Percentiles rank a stretch among this genome's conserved stretches.
These are phyloP conservation scores for Boletellus ananiceps DNA, from an alignment of 768 basidiomycete species.

Conservation along the genomic window DNA sequence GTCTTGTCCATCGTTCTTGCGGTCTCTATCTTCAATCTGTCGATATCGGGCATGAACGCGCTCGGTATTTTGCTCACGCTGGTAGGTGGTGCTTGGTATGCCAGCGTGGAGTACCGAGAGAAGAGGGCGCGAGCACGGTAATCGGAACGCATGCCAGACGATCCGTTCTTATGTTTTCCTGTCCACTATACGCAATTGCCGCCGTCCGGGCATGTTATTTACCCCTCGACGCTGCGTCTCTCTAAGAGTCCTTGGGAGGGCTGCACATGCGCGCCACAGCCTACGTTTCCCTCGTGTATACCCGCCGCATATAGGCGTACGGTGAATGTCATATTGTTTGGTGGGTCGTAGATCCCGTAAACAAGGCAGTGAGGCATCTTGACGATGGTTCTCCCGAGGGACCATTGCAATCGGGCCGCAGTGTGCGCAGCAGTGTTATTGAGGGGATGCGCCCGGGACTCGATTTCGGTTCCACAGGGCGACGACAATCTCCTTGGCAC, in stretches of 20 bases:
- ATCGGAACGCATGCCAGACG: not conserved
- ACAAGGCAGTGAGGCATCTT: too few relatives aligned
- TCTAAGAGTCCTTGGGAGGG: not conserved
- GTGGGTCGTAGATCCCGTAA: too few relatives aligned
- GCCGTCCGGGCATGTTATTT: not conserved
- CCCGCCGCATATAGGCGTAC: not conserved
- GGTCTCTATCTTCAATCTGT: slow-evolving; percentile 77
- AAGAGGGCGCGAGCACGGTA: slow-evolving; percentile 29
- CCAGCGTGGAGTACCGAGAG: slow-evolving; percentile 58
- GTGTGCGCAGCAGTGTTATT: too few relatives aligned
- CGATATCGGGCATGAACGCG: slow-evolving; percentile 74
- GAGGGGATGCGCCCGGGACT: too few relatives aligned
- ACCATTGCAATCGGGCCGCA: too few relatives aligned
- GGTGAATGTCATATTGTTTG: not conserved
- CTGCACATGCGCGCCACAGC: not conserved
- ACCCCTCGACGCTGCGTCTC: not conserved
- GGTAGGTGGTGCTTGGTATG: slow-evolving; percentile 80
- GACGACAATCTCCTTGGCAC: too few relatives aligned
- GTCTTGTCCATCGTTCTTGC: slow-evolving; percentile 85
- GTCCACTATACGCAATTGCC: not conserved
- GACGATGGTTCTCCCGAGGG: too few relatives aligned
- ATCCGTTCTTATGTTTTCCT: not conserved
- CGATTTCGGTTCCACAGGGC: too few relatives aligned
- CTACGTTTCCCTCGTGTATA: not conserved
- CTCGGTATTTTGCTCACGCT: slow-evolving; percentile 83